phyloP scores from a whole-genome alignment of 495 filamentous ascomycete genomes.

The Aspergillus heteromorphus region DNA sequence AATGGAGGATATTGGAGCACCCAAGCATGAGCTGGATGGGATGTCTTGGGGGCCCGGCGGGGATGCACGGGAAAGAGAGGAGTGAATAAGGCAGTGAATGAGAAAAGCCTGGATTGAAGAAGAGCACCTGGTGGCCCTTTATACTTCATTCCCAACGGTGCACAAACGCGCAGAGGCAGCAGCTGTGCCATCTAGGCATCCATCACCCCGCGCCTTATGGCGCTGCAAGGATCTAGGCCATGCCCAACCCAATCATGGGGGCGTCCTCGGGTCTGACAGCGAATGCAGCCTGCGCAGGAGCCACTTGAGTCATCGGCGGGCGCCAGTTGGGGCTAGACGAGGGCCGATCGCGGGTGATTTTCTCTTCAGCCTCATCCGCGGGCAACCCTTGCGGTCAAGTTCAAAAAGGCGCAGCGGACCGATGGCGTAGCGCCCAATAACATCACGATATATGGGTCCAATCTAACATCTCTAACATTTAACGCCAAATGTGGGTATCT shows the following conservation, averaged over 20 bases:
- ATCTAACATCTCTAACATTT: neutral
- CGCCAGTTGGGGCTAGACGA: neutral
- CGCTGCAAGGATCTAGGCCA: neutral
- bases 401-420: neutral
- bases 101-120: neutral
- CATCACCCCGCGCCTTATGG: neutral
- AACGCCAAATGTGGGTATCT: slow-evolving; percentile 9
- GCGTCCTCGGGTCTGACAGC: neutral
- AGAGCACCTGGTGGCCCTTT: neutral
- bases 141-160: neutral
- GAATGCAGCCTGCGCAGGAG: neutral
- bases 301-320: slow-evolving; percentile 3
- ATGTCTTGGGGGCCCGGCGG: neutral
- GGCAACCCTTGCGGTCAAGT: neutral
- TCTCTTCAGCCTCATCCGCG: neutral
- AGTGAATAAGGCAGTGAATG: neutral
- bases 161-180: neutral
- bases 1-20: neutral
- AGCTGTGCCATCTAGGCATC: neutral
- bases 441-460: too few species aligned
- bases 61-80: neutral
- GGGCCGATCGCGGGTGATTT: neutral
- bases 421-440: too few species aligned
- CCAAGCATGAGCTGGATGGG: neutral
- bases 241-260: neutral